Evolutionary conservation across 768 basidiomycete genomes (phyloP).

Genomic region (Calocybe indica): DNA sequence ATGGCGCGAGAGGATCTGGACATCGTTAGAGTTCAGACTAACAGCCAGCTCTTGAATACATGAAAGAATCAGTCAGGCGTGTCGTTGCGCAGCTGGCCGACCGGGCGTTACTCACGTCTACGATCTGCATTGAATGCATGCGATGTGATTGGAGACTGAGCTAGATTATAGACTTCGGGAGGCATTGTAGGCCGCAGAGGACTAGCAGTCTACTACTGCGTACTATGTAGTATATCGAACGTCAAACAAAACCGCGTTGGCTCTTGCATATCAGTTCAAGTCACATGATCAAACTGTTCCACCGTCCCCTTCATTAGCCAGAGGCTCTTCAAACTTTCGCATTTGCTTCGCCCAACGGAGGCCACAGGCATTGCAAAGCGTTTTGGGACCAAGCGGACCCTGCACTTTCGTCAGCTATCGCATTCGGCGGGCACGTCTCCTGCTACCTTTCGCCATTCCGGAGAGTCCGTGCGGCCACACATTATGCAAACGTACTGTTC

Average conservation of each 20-base stretch:
- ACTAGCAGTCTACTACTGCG: constrained; percentile 79
- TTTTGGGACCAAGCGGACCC: constrained; percentile 95
- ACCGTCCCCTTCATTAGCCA: constrained; percentile 9
- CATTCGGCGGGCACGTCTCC: constrained; percentile 1
- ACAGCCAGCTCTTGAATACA: constrained; percentile 72
- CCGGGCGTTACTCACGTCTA: constrained; percentile 51
- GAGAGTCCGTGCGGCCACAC: constrained; percentile 93
- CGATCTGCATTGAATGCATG: constrained; percentile 91
- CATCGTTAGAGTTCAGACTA: constrained; percentile 86
- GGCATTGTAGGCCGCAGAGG: constrained; percentile 63
- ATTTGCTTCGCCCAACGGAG: constrained; percentile 84
- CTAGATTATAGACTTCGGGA: constrained; percentile 72
- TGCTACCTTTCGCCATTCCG: constrained; percentile 89
- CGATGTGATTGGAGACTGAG: constrained; percentile 81
- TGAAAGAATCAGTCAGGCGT: background rate
- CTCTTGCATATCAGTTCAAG: too few relatives aligned
- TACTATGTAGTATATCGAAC: background rate
- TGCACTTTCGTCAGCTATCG: constrained; percentile 17
- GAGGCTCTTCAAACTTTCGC: constrained; percentile 32
- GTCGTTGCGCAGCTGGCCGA: background rate
- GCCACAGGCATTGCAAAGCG: constrained; percentile 96
- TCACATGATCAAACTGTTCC: too few relatives aligned
- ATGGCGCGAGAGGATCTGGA: constrained; percentile 67
- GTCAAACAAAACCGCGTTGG: background rate
- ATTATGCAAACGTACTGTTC: constrained; percentile 87